phyloP scores from a whole-genome alignment of 2,329 filamentous ascomycete genomes.

The Thelonectria blattea region DNA sequence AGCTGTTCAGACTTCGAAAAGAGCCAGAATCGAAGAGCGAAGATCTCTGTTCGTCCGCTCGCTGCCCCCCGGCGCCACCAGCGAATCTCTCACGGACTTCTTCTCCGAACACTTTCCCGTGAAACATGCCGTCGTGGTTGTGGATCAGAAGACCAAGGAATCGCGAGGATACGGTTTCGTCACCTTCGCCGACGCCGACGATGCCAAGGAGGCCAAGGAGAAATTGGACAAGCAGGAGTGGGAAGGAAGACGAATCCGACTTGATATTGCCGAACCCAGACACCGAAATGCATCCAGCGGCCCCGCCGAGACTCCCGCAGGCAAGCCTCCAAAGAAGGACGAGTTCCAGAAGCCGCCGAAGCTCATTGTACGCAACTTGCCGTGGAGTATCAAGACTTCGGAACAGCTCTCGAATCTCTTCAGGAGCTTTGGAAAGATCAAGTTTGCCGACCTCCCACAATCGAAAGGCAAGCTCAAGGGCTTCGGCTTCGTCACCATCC shows the following conservation, averaged over 20 bases:
- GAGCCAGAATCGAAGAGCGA: constrained; percentile 63
- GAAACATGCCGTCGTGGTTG: constrained; percentile 93
- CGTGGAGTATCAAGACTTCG: constrained; percentile 90
- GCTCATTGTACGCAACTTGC: constrained; percentile 89
- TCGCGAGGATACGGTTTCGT: constrained; percentile 97
- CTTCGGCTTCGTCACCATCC: constrained; percentile 90
- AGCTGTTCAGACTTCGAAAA: constrained; percentile 53
- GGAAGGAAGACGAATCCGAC: constrained; percentile 79
- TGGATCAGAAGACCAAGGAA: constrained; percentile 82
- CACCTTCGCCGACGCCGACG: constrained; percentile 92
- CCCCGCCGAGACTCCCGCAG: constrained; percentile 46
- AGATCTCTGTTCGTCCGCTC: constrained; percentile 90
- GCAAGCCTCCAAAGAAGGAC: constrained; percentile 62
- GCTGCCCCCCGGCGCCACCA: constrained; percentile 78
- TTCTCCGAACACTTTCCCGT: constrained; percentile 95
- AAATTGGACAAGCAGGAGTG: constrained; percentile 81
- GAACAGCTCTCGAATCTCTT: constrained; percentile 84
- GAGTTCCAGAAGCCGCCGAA: constrained; percentile 69
- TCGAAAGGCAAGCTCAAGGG: constrained; percentile 78
- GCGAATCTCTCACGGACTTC: constrained; percentile 81
- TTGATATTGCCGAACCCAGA: constrained; percentile 88
- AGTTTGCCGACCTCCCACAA: constrained; percentile 83
- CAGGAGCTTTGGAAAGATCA: constrained; percentile 88
- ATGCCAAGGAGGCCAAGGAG: constrained; percentile 80
- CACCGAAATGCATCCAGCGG: constrained; percentile 66